Evolutionary conservation across 352 stramenopile species (phyloP).

Genomic region (Globisporangium canariense): DNA sequence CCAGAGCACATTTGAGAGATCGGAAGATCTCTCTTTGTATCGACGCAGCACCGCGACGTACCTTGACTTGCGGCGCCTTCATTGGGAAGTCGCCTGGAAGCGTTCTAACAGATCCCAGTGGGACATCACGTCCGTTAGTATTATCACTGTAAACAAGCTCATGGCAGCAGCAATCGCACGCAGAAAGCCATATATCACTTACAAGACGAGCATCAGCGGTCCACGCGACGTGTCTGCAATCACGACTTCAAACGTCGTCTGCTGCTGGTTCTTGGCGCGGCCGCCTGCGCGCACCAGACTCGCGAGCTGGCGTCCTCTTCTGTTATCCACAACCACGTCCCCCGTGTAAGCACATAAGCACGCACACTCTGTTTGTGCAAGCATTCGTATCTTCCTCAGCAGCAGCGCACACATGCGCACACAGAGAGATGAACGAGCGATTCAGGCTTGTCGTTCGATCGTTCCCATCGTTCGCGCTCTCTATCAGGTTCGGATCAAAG

Average conservation of each 20-base stretch:
- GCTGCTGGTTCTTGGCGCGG: slow-evolving; percentile 82
- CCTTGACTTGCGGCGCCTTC: slow-evolving; percentile 60
- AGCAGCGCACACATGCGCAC: not conserved
- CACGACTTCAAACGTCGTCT: slow-evolving; percentile 79
- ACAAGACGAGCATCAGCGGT: slow-evolving; percentile 48
- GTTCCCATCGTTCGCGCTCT: not conserved
- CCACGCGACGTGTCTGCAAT: slow-evolving; percentile 59
- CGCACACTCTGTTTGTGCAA: not conserved
- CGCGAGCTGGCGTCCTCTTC: slow-evolving; percentile 67
- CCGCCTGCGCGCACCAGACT: slow-evolving; percentile 78
- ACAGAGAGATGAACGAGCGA: not conserved
- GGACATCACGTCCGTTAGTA: not conserved
- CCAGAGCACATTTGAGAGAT: not conserved
- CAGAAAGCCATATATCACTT: not conserved
- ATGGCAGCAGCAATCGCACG: no score
- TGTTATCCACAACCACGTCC: slow-evolving; percentile 17
- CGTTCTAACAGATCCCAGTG: slow-evolving; percentile 34
- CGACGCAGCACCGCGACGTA: slow-evolving; percentile 9
- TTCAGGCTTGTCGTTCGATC: not conserved
- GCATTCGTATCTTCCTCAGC: not conserved
- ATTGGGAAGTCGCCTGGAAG: slow-evolving; percentile 69
- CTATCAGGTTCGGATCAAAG: not conserved
- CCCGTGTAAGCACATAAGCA: not conserved
- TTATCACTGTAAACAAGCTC: no score
- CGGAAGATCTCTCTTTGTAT: not conserved